Evolutionary conservation across 2,329 filamentous ascomycete genomes (phyloP).

Genomic region (Tolypocladium nubicola): DNA sequence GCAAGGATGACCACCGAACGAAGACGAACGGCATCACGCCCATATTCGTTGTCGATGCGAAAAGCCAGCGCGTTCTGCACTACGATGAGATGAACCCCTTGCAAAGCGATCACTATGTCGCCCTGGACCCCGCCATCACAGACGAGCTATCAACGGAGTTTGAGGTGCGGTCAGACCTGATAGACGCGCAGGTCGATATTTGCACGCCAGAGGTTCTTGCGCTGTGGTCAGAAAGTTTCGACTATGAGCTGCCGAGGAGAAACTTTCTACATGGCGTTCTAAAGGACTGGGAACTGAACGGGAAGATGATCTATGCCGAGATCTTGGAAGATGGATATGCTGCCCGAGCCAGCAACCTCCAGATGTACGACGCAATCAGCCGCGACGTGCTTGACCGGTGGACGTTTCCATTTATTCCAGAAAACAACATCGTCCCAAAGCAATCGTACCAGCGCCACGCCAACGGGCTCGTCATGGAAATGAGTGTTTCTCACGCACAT

Average conservation of each 20-base stretch:
- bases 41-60: conserved; percentile 77
- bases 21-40: conserved; percentile 67
- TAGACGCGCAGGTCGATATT: conserved; percentile 93
- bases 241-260: conserved; percentile 81
- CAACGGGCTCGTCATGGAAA: conserved; percentile 67
- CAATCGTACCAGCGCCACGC: conserved; percentile 66
- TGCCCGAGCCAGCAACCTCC: conserved; percentile 73
- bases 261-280: conserved; percentile 88
- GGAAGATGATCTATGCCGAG: conserved; percentile 91
- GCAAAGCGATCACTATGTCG: conserved; percentile 53
- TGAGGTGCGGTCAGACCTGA: conserved; percentile 75
- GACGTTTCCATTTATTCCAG: conserved; percentile 82
- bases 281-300: conserved; percentile 94
- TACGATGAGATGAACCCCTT: conserved; percentile 82
- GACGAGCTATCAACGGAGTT: conserved; percentile 60
- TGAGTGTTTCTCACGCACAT: conserved; percentile 61
- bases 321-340: conserved; percentile 77
- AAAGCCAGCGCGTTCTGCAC: conserved; percentile 72
- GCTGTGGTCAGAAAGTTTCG: conserved; percentile 94
- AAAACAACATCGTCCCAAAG: conserved; percentile 71
- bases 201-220: conserved; percentile 93
- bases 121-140: conserved; percentile 71
- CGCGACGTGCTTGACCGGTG: conserved; percentile 78
- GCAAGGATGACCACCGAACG: conserved; percentile 58
- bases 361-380: conserved; percentile 81